A percentile compares a stretch with the other conserved stretches of the same genome.
Conservation (phyloP, 2,329 filamentous ascomycete species). For the Fusarium solani-melongenae region DNA sequence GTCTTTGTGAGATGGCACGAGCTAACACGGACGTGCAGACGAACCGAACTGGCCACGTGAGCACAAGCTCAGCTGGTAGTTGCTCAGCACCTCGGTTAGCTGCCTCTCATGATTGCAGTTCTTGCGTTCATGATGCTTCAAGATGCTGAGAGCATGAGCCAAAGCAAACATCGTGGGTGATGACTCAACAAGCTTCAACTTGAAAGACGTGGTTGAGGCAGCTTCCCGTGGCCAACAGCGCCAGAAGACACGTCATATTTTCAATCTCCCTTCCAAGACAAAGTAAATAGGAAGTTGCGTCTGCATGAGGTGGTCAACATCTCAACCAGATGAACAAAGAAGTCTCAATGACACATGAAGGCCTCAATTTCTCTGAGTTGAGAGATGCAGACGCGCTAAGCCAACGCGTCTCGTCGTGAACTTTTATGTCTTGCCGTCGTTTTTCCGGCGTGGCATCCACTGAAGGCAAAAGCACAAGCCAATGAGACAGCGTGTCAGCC, state of each 20-base stretch:
- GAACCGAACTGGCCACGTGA: not conserved
- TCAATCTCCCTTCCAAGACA: not conserved
- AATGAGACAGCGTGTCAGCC: constrained; percentile 20
- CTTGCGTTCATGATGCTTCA: not conserved
- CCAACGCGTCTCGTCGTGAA: constrained; percentile 13
- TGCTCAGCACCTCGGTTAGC: not conserved
- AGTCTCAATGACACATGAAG: not conserved
- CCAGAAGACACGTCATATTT: not conserved
- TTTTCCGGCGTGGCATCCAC: constrained; percentile 36
- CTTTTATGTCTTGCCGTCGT: constrained; percentile 28
- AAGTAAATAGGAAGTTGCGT: not conserved
- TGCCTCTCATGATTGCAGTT: not conserved
- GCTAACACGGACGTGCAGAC: not conserved
- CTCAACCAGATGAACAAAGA: not conserved
- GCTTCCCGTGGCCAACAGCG: not conserved
- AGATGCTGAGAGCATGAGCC: not conserved
- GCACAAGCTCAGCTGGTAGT: not conserved
- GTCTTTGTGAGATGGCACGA: not conserved
- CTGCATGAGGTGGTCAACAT: not conserved
- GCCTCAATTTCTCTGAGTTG: not conserved
- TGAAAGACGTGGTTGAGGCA: not conserved
- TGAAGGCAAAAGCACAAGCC: not conserved
- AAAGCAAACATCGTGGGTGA: not conserved
- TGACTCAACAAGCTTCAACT: not conserved
- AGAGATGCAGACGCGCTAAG: not conserved